Evolutionary conservation across 1,284 basidiomycete species (phyloP), one percentile per base, ranked within the genome.

Genomic region (Bothia castanella): DNA sequence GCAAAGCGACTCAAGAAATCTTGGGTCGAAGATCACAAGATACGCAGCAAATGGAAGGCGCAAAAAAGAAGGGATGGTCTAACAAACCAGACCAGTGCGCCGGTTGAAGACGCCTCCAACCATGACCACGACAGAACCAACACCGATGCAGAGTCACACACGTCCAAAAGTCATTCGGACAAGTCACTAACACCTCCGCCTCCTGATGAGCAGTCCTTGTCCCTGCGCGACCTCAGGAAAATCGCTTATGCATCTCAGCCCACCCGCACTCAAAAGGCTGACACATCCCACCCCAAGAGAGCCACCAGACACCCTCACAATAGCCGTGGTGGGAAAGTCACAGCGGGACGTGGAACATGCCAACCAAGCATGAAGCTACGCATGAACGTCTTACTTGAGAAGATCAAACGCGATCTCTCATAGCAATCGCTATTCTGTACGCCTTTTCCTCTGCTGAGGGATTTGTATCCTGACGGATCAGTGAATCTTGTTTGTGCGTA

Each of bases 351-450:
- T 45, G 70, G 72, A 34, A 64, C 75, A 58, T 70, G 83, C 7
- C 88, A 89, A 60, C 87, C 87, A 11, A 78, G 89, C 61, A 90
- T 90, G 88, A 83, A 82, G 57, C 63, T 85, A 49, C 79, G 87
- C 23, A 90, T 90, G 87, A 77, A 79, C 56, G 81, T 78, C n/a
- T 76, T 90, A 74, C 74, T 90, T 40, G 84, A 86, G 61, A 83
- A 82, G 63, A 88, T 89, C 56, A 85, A 87, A 67, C 77, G 76
- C 44, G 77, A 84, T 57, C 67, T 72, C 46, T 61, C 69, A 46
- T 58, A 60, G 36, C 21, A 16, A 19, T 41, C 19, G 9, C 29
- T 27, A 25, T 45, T 36, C 16, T 13, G 56, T 57, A 19, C 9
- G 55, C 50, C 29, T 32, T 40, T 48, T 37, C 16, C n/a, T 42